Conservation (phyloP, 192 early-diverging fungal species). For the Coemansia pectinata region DNA sequence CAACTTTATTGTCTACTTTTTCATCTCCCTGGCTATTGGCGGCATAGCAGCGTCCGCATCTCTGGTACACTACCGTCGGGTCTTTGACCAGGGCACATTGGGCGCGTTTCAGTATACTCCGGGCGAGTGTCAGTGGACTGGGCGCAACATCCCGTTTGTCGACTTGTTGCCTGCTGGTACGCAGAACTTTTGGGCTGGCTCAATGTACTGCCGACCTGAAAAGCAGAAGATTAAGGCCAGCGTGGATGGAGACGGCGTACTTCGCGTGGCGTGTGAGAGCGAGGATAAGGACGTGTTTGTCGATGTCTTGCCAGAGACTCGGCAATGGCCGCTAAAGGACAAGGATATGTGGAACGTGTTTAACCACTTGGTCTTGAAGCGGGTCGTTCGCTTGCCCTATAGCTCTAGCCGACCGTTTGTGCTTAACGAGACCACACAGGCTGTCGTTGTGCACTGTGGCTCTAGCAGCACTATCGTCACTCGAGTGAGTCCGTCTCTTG, state of each 20-base stretch:
- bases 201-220: constrained; percentile 32
- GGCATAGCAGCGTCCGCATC: constrained; percentile 14
- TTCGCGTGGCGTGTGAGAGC: constrained; percentile 32
- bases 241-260: constrained; percentile 37
- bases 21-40: constrained; percentile 10
- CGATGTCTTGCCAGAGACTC: constrained; percentile 59
- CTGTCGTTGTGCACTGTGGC: constrained; percentile 55
- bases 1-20: constrained; percentile 47
- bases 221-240: constrained; percentile 37
- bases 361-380: constrained; percentile 49
- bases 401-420: constrained; percentile 22
- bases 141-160: constrained; percentile 53
- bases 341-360: constrained; percentile 53
- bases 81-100: constrained; percentile 45
- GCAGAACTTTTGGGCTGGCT: constrained; percentile 66
- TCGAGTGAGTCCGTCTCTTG: constrained; percentile 28
- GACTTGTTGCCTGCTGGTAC: constrained; percentile 57
- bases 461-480: constrained; percentile 40
- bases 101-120: constrained; percentile 14
- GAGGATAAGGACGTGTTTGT: constrained; percentile 1
- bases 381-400: constrained; percentile 21
- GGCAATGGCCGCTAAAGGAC: constrained; percentile 47
- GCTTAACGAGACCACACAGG: constrained; percentile 39
- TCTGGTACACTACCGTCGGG: constrained; percentile 45
- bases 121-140: constrained; percentile 56